Conservation (phyloP, 495 filamentous ascomycete species). For the Barbatosphaeria neglecta region DNA sequence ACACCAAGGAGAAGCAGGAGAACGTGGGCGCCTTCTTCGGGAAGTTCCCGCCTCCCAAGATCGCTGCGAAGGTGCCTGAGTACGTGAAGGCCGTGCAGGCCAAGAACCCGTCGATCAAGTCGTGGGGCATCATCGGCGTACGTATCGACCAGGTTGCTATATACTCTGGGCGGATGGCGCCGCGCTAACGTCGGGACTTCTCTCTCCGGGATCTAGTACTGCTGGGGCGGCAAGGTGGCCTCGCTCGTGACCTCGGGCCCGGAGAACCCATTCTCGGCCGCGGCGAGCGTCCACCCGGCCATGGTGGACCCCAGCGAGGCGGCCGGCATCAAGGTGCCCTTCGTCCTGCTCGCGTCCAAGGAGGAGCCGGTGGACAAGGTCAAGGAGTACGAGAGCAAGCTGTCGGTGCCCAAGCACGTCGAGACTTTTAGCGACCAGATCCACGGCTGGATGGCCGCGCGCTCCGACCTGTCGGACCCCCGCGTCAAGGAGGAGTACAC, state of each 20-base stretch:
- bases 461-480: conserved; percentile 53
- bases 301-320: conserved; percentile 78
- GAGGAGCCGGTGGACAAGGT: conserved; percentile 59
- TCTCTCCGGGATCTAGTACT: no score
- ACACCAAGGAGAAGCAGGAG: conserved; percentile 69
- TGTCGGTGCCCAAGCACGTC: conserved; percentile 59
- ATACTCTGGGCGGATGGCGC: no score
- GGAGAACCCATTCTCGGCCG: conserved; percentile 55
- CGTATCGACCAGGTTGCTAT: conserved; percentile 5
- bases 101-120: conserved; percentile 49
- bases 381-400: conserved; percentile 53
- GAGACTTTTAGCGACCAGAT: conserved; percentile 74
- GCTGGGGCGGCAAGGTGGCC: conserved; percentile 82
- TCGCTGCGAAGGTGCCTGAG: conserved; percentile 50
- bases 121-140: conserved; percentile 76
- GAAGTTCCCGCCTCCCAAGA: conserved; percentile 49
- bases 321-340: conserved; percentile 49
- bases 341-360: conserved; percentile 53
- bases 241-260: conserved; percentile 45
- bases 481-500: conserved; percentile 65
- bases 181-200: no score
- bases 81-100: conserved; percentile 45
- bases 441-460: conserved; percentile 87
- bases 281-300: conserved; percentile 67
- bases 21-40: conserved; percentile 67